Conservation (phyloP, 2,329 filamentous ascomycete genomes). For the Alternaria alternata region DNA sequence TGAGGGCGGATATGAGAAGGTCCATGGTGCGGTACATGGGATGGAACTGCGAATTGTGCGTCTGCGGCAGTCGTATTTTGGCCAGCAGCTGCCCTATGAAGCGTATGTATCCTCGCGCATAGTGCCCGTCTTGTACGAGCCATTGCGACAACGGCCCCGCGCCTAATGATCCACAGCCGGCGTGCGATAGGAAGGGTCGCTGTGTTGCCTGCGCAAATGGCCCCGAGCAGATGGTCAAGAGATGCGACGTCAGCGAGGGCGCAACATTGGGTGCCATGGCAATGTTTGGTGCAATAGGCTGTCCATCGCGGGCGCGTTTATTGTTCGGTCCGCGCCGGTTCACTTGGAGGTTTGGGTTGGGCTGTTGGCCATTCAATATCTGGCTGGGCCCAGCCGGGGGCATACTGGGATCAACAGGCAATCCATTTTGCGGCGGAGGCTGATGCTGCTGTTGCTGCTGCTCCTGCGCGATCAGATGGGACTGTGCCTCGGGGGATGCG, state of each 20-base stretch:
- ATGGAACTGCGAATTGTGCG: conserved; percentile 53
- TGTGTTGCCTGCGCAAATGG: conserved; percentile 67
- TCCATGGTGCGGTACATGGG: conserved; percentile 66
- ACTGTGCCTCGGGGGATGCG: conserved; percentile 54
- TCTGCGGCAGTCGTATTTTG: conserved; percentile 65
- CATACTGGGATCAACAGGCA: conserved; percentile 24
- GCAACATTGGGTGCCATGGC: conserved; percentile 33
- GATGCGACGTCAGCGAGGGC: conserved; percentile 65
- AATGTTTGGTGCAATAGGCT: conserved; percentile 45
- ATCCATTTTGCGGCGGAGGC: conserved; percentile 22
- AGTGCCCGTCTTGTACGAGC: conserved; percentile 76
- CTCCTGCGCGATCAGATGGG: conserved; percentile 33
- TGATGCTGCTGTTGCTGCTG: conserved; percentile 22
- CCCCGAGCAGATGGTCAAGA: conserved; percentile 60
- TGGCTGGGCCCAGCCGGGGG: conserved; percentile 36
- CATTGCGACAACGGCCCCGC: conserved; percentile 67
- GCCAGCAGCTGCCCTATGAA: conserved; percentile 72
- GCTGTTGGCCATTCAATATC: conserved; percentile 57
- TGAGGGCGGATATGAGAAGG: conserved; percentile 70
- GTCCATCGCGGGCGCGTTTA: conserved; percentile 50
- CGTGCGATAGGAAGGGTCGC: conserved; percentile 70
- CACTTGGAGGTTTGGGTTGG: conserved; percentile 59
- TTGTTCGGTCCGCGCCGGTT: conserved; percentile 54
- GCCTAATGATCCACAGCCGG: conserved; percentile 68
- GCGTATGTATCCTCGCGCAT: conserved; percentile 73